Evolutionary conservation across 441 rosid species (phyloP).

Genomic region (Biscutella laevigata): DNA sequence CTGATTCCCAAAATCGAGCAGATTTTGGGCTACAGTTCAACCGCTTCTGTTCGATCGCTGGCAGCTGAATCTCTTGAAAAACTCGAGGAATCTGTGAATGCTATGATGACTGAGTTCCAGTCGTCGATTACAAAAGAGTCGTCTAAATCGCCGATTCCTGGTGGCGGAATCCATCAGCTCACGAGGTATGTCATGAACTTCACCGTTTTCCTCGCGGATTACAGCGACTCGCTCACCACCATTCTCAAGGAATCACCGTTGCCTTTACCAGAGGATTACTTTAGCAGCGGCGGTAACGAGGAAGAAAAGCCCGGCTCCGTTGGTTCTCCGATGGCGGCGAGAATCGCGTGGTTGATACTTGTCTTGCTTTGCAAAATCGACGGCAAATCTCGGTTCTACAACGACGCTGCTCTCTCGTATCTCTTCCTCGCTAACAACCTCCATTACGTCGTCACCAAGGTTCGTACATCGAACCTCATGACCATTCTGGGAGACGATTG

Average conservation of each 20-base stretch:
- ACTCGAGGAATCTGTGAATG: constrained; percentile 45
- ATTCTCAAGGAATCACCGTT: constrained; percentile 45
- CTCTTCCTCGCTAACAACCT: constrained; percentile 75
- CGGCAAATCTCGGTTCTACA: constrained; percentile 51
- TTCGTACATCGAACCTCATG: constrained; percentile 39
- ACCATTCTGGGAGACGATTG: constrained; percentile 59
- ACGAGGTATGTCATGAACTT: constrained; percentile 82
- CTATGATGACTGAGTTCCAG: constrained; percentile 54
- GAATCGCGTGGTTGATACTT: constrained; percentile 66
- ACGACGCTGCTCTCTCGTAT: constrained; percentile 64
- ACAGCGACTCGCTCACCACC: constrained; percentile 43
- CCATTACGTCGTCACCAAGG: constrained; percentile 57
- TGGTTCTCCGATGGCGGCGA: constrained; percentile 34
- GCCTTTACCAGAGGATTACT: constrained; percentile 44
- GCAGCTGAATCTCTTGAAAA: constrained; percentile 42
- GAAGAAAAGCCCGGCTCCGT: background rate
- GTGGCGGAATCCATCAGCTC: constrained; percentile 74
- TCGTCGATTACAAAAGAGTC: constrained; percentile 52
- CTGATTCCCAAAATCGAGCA: constrained; percentile 47
- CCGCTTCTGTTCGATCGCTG: constrained; percentile 37
- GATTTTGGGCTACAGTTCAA: constrained; percentile 48
- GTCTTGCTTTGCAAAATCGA: constrained; percentile 72
- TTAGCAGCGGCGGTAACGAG: constrained; percentile 23
- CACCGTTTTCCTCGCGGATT: constrained; percentile 53
- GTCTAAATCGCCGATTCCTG: constrained; percentile 45